Evolutionary conservation across 1,284 basidiomycete species (phyloP), one percentile per base, ranked within the genome.

Genomic region (Clitocybe nebularis): DNA sequence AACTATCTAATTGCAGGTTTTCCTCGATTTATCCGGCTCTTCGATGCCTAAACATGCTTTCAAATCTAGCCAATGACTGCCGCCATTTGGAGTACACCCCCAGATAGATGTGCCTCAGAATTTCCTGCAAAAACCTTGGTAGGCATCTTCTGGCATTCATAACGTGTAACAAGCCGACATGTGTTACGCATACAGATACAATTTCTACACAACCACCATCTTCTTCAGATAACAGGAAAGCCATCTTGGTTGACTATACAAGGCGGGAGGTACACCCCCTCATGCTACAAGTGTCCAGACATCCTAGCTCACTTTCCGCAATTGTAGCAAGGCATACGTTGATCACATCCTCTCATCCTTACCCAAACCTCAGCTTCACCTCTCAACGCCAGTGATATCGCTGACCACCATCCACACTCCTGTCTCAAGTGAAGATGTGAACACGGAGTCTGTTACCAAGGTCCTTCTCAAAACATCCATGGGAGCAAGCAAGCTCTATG

Each of bases 181-280:
- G 19, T 1, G 9, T 34, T 13, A 28, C 24, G 13, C 33, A 19
- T 36, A 21, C 40, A 74, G 75, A 71, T 81, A 33, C 76, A 81
- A 49, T 89, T 90, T 61, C 72, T 90, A 77, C 76, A 80, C 60
- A 91, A 92, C 54, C 88, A 91, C 52, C 83, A 88, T 54, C 67
- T 90, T 0, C 72, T 91, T 0, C 88, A 90, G 62, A 66, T 91
- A 16, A 77, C 74, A 0, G 82, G 81, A 0, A 86, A 85, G 46
- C 86, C 87, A 0, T 72, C 76, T 5, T 92, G 88, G 88, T 59
- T 90, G 23, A 89, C 89, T 0, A 73, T 92, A 41, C 62, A 77
- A 37, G 83, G 84, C 11, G 88, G 89, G 49, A 83, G 83, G 81
- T 84, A 42, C 11, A 53, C 21, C 13, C 34, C 20, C 5, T 13